These are phyloP conservation scores for Otatea glauca DNA, from an alignment of 176 grass and related monocot genomes.

Conservation along the genomic window DNA sequence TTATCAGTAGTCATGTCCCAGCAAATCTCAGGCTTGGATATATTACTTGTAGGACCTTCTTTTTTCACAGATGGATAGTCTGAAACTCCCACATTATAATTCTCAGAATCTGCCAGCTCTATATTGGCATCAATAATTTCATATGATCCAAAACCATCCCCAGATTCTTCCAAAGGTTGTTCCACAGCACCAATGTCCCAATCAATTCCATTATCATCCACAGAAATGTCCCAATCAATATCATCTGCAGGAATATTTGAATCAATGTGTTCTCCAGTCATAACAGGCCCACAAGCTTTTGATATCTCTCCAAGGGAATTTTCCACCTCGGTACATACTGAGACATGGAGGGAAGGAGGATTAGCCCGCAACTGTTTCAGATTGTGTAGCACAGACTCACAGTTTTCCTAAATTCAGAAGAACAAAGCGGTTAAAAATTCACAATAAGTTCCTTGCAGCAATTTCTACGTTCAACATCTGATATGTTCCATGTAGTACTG, in stretches of 20 bases:
- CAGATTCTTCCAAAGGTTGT: constrained; percentile 69
- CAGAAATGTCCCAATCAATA: constrained; percentile 94
- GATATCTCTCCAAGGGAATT: constrained; percentile 57
- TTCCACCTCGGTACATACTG: constrained; percentile 66
- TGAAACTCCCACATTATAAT: constrained; percentile 45
- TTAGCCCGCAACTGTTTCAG: constrained; percentile 65
- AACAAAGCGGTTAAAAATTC: constrained; percentile 36
- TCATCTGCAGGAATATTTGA: constrained; percentile 50
- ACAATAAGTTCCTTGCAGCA: constrained; percentile 22
- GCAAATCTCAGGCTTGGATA: constrained; percentile 69
- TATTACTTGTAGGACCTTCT: constrained; percentile 33
- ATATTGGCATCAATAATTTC: constrained; percentile 82
- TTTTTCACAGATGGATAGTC: constrained; percentile 48
- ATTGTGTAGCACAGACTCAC: constrained; percentile 54
- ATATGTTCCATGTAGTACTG: constrained; percentile 14
- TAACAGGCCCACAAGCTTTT: constrained; percentile 40
- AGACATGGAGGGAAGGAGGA: constrained; percentile 78
- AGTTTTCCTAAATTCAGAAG: constrained; percentile 62
- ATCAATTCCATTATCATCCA: constrained; percentile 81
- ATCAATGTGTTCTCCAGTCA: constrained; percentile 42
- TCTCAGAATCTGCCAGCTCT: constrained; percentile 65
- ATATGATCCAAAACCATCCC: constrained; percentile 64
- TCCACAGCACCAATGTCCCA: constrained; percentile 87
- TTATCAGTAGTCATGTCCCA: constrained; percentile 74
- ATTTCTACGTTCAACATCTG: neutral